phyloP scores from a whole-genome alignment of 148 eudicot genomes.

The Bassia scoparia region DNA sequence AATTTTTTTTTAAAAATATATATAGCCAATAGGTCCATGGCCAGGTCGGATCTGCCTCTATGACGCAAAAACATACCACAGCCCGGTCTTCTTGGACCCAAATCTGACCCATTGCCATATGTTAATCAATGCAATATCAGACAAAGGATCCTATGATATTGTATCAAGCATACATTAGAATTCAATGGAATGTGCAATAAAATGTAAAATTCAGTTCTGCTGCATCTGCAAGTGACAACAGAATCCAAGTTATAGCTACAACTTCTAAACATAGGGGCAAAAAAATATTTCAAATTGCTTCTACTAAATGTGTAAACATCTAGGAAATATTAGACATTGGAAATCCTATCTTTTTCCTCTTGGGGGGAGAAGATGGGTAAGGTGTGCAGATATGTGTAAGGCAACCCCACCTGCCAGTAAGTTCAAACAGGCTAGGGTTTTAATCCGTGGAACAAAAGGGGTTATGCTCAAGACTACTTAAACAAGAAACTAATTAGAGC shows the following conservation, averaged over 20 bases:
- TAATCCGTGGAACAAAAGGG: background rate
- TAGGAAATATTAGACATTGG: constrained; percentile 9
- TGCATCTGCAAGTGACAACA: constrained; percentile 5
- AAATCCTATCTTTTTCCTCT: constrained; percentile 1
- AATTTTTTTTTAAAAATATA: too few relatives aligned
- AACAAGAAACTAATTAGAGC: constrained; percentile 46
- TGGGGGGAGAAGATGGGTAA: background rate
- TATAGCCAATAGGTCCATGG: too few relatives aligned
- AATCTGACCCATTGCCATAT: too few relatives aligned
- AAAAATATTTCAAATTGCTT: constrained; percentile 6
- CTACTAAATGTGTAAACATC: constrained; percentile 16
- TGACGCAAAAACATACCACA: too few relatives aligned
- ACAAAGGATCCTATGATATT: too few relatives aligned
- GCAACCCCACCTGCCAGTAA: background rate
- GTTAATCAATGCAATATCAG: background rate
- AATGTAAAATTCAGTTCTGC: background rate
- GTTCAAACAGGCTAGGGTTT: background rate
- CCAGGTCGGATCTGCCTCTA: too few relatives aligned
- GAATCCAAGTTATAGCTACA: background rate
- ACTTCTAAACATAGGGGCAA: background rate
- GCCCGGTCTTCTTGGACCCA: too few relatives aligned
- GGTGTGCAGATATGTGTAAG: background rate
- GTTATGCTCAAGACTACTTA: background rate
- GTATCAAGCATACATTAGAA: background rate
- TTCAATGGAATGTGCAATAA: constrained; percentile 5